Conservation (phyloP, 2,329 filamentous ascomycete genomes). For the Neonectria faginata region DNA sequence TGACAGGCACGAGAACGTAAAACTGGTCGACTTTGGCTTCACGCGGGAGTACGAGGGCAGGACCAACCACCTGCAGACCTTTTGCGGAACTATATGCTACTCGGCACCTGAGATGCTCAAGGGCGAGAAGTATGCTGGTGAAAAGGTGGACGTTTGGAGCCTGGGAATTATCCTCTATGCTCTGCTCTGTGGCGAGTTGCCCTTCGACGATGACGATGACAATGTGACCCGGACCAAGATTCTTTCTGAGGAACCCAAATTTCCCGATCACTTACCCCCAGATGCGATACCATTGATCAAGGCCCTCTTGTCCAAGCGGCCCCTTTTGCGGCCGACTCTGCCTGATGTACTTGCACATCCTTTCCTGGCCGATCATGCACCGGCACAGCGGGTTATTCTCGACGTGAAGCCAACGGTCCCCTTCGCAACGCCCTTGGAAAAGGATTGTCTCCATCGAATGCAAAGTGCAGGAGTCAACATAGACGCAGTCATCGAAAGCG, state of each 20-base stretch:
- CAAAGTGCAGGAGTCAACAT: slow-evolving; percentile 93
- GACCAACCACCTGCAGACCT: slow-evolving; percentile 93
- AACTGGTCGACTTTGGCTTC: slow-evolving; percentile 97
- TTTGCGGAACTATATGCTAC: slow-evolving; percentile 97
- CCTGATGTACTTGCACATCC: slow-evolving; percentile 89
- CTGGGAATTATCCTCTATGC: slow-evolving; percentile 87
- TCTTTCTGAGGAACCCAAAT: slow-evolving; percentile 85
- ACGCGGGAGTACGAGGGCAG: slow-evolving; percentile 97
- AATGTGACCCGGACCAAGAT: slow-evolving; percentile 87
- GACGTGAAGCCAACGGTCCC: slow-evolving; percentile 83
- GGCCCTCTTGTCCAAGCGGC: slow-evolving; percentile 88
- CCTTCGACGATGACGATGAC: slow-evolving; percentile 97
- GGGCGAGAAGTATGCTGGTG: slow-evolving; percentile 96
- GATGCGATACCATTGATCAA: slow-evolving; percentile 84
- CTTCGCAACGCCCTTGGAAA: slow-evolving; percentile 88
- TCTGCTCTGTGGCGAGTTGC: slow-evolving; percentile 84
- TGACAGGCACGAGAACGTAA: slow-evolving; percentile 97
- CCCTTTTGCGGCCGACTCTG: slow-evolving; percentile 82
- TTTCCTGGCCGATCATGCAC: slow-evolving; percentile 88
- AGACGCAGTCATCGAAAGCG: slow-evolving; percentile 93
- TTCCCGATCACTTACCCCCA: slow-evolving; percentile 81
- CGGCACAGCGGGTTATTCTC: slow-evolving; percentile 88
- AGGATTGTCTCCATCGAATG: slow-evolving; percentile 92
- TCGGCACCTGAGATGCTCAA: slow-evolving; percentile 98
- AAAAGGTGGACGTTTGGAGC: slow-evolving; percentile 98